Conservation (phyloP, 179 eudicot genomes). For the Carnegiea gigantea region DNA sequence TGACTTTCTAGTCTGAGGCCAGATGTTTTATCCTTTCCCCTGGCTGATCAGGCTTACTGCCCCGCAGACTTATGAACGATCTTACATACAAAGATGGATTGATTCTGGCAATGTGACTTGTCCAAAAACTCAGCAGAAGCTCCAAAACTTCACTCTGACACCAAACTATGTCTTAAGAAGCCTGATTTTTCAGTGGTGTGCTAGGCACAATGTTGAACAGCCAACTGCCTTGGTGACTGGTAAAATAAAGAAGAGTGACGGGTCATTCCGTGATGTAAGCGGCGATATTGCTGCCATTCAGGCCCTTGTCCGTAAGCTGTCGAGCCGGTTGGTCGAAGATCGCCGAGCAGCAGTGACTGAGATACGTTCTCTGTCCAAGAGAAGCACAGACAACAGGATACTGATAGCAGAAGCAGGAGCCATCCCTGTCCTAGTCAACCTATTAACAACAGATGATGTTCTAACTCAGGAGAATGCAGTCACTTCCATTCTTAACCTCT, state of each 20-base stretch:
- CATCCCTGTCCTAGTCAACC: constrained; percentile 40
- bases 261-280: constrained; percentile 47
- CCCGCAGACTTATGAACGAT: constrained; percentile 46
- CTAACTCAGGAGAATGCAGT: constrained; percentile 51
- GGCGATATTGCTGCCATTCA: constrained; percentile 48
- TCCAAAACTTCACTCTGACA: constrained; percentile 41
- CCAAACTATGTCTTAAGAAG: constrained; percentile 47
- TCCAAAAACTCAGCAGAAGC: constrained; percentile 50
- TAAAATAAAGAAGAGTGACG: constrained; percentile 48
- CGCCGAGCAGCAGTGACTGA: constrained; percentile 37
- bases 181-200: constrained; percentile 47
- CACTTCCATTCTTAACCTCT: constrained; percentile 47
- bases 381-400: constrained; percentile 48
- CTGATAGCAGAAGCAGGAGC: constrained; percentile 55
- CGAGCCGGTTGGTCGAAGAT: constrained; percentile 35
- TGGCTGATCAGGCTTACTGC: background rate
- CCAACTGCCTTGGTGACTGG: constrained; percentile 46
- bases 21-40: background rate
- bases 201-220: constrained; percentile 44
- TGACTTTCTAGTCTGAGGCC: background rate
- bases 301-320: constrained; percentile 40
- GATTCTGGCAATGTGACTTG: constrained; percentile 47
- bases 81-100: constrained; percentile 53
- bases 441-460: constrained; percentile 38
- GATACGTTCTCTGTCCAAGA: constrained; percentile 46